Percentiles rank a stretch among this genome's conserved stretches.
Evolutionary conservation across 208 protist genomes (phyloP).

Genomic region (Tritrichomonas foetus): DNA sequence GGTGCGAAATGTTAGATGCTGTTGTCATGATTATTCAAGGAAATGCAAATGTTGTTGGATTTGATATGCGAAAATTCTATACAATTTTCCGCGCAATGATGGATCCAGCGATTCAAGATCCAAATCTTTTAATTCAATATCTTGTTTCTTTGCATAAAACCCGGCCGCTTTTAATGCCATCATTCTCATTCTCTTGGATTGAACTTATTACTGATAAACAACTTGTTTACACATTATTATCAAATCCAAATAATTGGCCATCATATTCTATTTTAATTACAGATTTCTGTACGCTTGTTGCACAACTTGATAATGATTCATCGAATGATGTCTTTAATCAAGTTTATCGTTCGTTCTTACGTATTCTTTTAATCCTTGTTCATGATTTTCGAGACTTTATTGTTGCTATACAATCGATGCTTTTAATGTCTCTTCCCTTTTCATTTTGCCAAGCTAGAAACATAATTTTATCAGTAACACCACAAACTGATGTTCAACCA

Average conservation of each 20-base stretch:
- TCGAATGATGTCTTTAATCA: not conserved
- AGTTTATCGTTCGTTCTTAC: not conserved
- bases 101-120: not conserved
- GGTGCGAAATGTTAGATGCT: not conserved
- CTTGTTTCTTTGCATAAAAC: not conserved
- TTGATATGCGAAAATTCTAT: slow-evolving; percentile 27
- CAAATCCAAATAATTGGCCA: not conserved
- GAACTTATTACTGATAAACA: slow-evolving; percentile 12
- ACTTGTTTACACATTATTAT: not conserved
- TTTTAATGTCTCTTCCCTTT: too few relatives aligned
- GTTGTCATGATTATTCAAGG: not conserved
- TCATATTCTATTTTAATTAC: not conserved
- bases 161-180: not conserved
- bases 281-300: not conserved
- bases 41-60: not conserved
- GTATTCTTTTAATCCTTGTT: not conserved
- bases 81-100: not conserved
- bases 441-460: too few relatives aligned
- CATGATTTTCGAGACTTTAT: not conserved
- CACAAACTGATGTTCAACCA: too few relatives aligned
- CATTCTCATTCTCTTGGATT: slow-evolving; percentile 12
- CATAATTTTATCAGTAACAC: too few relatives aligned
- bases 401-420: too few relatives aligned
- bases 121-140: not conserved
- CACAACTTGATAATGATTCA: too few relatives aligned